A percentile compares a stretch with the other conserved stretches of the same genome.
Conservation (phyloP, 2,329 filamentous ascomycete genomes). For the Pseudopyrenochaeta lycopersici region DNA sequence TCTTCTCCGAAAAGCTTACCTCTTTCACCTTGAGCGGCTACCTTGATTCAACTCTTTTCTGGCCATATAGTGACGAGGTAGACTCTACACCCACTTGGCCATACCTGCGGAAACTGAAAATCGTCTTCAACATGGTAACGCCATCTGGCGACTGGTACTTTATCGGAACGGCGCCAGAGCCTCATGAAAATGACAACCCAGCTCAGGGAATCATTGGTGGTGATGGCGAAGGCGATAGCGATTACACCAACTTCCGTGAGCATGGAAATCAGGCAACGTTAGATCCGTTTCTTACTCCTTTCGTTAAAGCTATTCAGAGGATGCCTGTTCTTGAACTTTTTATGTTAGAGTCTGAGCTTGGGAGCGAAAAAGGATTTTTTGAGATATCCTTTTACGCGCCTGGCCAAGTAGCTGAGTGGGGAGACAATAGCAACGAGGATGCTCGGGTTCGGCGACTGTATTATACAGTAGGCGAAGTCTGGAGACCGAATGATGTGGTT, state of each 20-base stretch:
- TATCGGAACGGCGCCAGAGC: slow-evolving; percentile 8
- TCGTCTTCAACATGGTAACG: slow-evolving; percentile 12
- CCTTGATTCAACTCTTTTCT: slow-evolving; percentile 23
- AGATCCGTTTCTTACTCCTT: slow-evolving; percentile 21
- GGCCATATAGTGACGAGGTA: slow-evolving; percentile 8
- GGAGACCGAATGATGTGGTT: slow-evolving; percentile 5
- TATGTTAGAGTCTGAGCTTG: slow-evolving; percentile 11
- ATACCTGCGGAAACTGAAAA: slow-evolving; percentile 13
- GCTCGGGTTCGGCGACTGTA: slow-evolving; percentile 3
- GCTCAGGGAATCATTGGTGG: slow-evolving; percentile 6
- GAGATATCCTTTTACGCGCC: slow-evolving; percentile 14
- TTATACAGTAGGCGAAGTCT: slow-evolving; percentile 8
- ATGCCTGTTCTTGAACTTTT: slow-evolving; percentile 21
- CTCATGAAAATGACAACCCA: neutral
- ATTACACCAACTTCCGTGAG: slow-evolving; percentile 11
- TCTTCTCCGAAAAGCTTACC: slow-evolving; percentile 16
- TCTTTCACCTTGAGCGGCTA: slow-evolving; percentile 12
- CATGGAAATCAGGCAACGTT: slow-evolving; percentile 19
- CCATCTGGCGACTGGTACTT: slow-evolving; percentile 23
- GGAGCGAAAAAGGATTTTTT: neutral
- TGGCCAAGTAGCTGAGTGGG: slow-evolving; percentile 6
- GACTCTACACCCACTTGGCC: slow-evolving; percentile 13
- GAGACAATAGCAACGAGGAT: slow-evolving; percentile 4
- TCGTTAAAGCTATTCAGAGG: slow-evolving; percentile 22
- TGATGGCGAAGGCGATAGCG: neutral